Evolutionary conservation across 352 stramenopile genomes (phyloP).

Genomic region (Globisporangium apiculatum): DNA sequence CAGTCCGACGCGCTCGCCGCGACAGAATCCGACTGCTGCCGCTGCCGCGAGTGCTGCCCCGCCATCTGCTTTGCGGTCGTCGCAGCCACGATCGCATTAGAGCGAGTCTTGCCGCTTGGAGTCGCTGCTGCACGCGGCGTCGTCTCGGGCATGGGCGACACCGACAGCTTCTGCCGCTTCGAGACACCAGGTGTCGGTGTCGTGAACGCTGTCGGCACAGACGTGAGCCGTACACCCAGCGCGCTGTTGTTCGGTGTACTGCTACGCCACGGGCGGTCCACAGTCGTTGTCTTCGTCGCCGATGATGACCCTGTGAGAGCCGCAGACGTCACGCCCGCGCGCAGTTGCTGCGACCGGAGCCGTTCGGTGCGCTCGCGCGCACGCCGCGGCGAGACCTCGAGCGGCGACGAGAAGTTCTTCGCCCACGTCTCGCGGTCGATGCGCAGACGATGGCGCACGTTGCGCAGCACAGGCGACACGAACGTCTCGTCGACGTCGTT

Average conservation of each 20-base stretch:
- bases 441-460: slow-evolving; percentile 44
- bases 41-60: neutral
- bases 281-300: too few relatives aligned
- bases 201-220: slow-evolving; percentile 7
- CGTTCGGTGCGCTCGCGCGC: slow-evolving; percentile 44
- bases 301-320: too few relatives aligned
- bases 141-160: slow-evolving; percentile 24
- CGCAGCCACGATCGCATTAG: neutral
- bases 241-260: neutral
- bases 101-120: neutral
- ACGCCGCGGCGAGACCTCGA: slow-evolving; percentile 44
- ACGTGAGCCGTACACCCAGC: slow-evolving; percentile 11
- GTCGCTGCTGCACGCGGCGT: slow-evolving; percentile 5
- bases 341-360: slow-evolving; percentile 33
- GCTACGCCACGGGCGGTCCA: too few relatives aligned
- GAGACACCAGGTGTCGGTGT: slow-evolving; percentile 4
- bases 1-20: slow-evolving; percentile 3
- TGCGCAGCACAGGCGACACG: slow-evolving; percentile 50
- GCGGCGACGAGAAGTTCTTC: slow-evolving; percentile 61
- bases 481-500: slow-evolving; percentile 45
- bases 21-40: neutral
- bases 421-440: slow-evolving; percentile 66
- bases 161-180: slow-evolving; percentile 13
- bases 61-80: neutral
- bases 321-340: slow-evolving; percentile 13